These are phyloP conservation scores for Przewalskia tangutica DNA, from an alignment of 257 asterid species.

Conservation along the genomic window DNA sequence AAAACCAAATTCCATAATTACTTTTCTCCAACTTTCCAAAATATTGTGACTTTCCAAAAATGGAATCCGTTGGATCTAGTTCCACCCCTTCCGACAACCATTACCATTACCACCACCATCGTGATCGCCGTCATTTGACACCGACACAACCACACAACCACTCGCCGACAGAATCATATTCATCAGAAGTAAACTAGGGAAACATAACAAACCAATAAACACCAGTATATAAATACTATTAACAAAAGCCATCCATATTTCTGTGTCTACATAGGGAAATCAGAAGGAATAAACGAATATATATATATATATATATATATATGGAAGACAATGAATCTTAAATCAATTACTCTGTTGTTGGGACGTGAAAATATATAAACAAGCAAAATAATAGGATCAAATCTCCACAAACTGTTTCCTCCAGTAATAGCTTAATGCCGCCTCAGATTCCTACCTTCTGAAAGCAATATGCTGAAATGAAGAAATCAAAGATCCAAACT, in stretches of 20 bases:
- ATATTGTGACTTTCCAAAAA: neutral
- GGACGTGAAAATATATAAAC: constrained; percentile 1
- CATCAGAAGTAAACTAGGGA: neutral
- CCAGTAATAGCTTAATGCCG: neutral
- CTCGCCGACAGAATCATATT: constrained; percentile 45
- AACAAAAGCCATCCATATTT: neutral
- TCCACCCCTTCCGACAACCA: constrained; percentile 31
- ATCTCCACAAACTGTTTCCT: neutral
- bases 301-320: neutral
- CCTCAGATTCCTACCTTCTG: neutral
- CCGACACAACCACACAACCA: constrained; percentile 49
- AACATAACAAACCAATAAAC: neutral
- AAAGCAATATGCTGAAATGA: constrained; percentile 2
- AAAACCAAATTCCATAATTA: constrained; percentile 17
- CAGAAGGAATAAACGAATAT: constrained; percentile 1
- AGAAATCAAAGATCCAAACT: neutral
- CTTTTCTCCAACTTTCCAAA: neutral
- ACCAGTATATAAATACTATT: neutral
- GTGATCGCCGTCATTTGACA: constrained; percentile 17
- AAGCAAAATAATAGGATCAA: neutral
- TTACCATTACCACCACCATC: constrained; percentile 10
- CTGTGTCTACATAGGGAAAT: neutral
- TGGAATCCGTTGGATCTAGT: constrained; percentile 57
- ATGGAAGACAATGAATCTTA: neutral
- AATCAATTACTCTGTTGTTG: neutral